These are phyloP conservation scores for Hyaloscypha finlandica DNA, from an alignment of 495 filamentous ascomycete species.

Conservation along the genomic window DNA sequence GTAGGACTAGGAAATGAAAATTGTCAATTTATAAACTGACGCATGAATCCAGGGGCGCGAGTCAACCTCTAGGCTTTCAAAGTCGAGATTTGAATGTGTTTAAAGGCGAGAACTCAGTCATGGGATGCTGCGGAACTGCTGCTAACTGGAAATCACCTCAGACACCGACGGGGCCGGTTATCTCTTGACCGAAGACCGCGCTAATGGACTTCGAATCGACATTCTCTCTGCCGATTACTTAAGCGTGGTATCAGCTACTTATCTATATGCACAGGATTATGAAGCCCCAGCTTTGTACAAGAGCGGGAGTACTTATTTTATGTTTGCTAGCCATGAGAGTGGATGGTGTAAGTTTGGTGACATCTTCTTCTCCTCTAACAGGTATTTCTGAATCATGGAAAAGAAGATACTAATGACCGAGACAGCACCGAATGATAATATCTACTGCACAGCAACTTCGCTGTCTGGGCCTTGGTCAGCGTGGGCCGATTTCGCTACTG, in stretches of 20 bases:
- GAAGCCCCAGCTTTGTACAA: slow-evolving; percentile 54
- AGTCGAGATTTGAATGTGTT: slow-evolving; percentile 64
- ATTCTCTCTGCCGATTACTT: slow-evolving; percentile 50
- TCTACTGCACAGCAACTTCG: slow-evolving; percentile 44
- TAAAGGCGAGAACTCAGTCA: slow-evolving; percentile 44
- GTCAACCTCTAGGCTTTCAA: slow-evolving; percentile 52
- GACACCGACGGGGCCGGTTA: slow-evolving; percentile 61
- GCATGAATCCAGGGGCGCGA: slow-evolving; percentile 35
- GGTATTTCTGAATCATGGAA: neutral
- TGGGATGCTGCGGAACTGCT: neutral
- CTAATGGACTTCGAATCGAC: slow-evolving; percentile 55
- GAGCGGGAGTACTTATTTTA: slow-evolving; percentile 50
- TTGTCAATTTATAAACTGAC: neutral
- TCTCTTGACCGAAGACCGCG: slow-evolving; percentile 62
- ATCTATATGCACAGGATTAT: slow-evolving; percentile 44
- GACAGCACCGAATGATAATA: slow-evolving; percentile 62
- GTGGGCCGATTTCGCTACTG: slow-evolving; percentile 61
- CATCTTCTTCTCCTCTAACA: too few relatives aligned
- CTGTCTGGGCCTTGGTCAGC: slow-evolving; percentile 51
- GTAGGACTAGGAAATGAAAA: neutral
- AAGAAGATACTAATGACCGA: slow-evolving; percentile 32
- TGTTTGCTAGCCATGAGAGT: slow-evolving; percentile 51
- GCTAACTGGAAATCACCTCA: neutral
- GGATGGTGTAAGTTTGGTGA: slow-evolving; percentile 21
- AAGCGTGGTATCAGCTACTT: slow-evolving; percentile 39